Conservation (phyloP, 306 rosid genomes). For the Urtica urens region DNA sequence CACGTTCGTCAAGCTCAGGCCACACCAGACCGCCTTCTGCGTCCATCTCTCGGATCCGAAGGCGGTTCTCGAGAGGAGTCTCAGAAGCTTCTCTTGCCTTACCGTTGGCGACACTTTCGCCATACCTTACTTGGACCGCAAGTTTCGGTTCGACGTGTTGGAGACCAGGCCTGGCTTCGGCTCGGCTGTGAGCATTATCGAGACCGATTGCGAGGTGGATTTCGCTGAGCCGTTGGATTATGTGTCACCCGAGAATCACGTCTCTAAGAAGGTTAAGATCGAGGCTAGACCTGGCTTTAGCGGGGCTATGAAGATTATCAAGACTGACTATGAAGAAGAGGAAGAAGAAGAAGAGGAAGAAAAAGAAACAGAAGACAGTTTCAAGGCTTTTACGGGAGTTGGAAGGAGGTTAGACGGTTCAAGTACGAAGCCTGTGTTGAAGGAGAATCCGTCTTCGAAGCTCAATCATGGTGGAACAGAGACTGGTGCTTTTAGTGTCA, state of each 20-base stretch:
- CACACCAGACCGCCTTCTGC: constrained; percentile 5
- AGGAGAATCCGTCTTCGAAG: no score
- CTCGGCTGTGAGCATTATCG: constrained; percentile 3
- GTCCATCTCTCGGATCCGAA: constrained; percentile 4
- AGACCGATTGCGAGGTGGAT: constrained; percentile 15
- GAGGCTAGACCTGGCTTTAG: neutral
- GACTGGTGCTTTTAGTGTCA: neutral
- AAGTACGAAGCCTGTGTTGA: no score
- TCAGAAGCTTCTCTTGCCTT: constrained; percentile 5
- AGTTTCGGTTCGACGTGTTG: constrained; percentile 1
- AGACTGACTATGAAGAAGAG: neutral
- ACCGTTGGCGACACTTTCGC: constrained; percentile 11
- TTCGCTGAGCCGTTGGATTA: constrained; percentile 11
- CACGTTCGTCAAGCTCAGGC: constrained; percentile 6
- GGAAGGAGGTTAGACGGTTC: no score
- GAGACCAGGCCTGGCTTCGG: constrained; percentile 5
- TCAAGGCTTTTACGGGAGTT: no score
- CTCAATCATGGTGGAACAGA: no score
- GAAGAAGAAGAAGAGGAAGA: neutral
- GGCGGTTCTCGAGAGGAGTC: constrained; percentile 2
- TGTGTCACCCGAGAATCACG: neutral
- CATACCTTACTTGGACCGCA: neutral
- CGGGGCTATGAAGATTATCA: no score
- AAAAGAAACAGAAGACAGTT: no score
- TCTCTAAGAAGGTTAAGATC: neutral